A percentile compares a stretch with the other conserved stretches of the same genome.
Conservation (phyloP, 2,329 filamentous ascomycete genomes). For the Epichloe scottii region DNA sequence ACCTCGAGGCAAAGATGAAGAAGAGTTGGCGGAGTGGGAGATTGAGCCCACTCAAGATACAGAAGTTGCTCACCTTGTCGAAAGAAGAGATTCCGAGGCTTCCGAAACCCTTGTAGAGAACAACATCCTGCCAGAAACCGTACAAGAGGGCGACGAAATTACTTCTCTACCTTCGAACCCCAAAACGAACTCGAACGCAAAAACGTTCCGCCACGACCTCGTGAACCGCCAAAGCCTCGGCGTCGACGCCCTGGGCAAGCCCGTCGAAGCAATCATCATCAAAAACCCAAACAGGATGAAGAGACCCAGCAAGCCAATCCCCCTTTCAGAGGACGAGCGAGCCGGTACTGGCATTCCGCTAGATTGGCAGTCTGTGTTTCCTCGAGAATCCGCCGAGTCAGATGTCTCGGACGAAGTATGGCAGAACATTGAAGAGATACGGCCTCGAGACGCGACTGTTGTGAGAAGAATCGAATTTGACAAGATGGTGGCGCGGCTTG, state of each 20-base stretch:
- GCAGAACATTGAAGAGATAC: slow-evolving; percentile 35
- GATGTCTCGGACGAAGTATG: slow-evolving; percentile 23
- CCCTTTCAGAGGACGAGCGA: slow-evolving; percentile 11
- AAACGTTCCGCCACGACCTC: slow-evolving; percentile 14
- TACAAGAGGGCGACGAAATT: background rate
- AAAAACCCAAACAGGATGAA: slow-evolving; percentile 23
- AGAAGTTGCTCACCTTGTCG: background rate
- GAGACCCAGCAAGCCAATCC: slow-evolving; percentile 7
- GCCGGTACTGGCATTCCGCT: slow-evolving; percentile 8
- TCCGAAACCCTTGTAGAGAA: background rate
- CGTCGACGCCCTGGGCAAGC: slow-evolving; percentile 21
- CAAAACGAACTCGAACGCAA: background rate
- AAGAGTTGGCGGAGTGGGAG: slow-evolving; percentile 7
- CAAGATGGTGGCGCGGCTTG: slow-evolving; percentile 24
- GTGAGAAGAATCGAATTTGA: slow-evolving; percentile 29
- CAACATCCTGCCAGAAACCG: background rate
- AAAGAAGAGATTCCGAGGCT: background rate
- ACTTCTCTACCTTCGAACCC: background rate
- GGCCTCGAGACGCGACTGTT: slow-evolving; percentile 26
- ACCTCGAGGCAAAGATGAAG: background rate
- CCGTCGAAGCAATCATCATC: slow-evolving; percentile 35
- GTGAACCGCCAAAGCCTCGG: slow-evolving; percentile 19
- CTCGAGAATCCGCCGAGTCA: slow-evolving; percentile 14
- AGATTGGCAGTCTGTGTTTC: slow-evolving; percentile 21
- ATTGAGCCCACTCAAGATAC: background rate